Evolutionary conservation across 768 basidiomycete genomes (phyloP), one percentile per base, ranked within the genome.

Genomic region (Hemileccinum impolitum): DNA sequence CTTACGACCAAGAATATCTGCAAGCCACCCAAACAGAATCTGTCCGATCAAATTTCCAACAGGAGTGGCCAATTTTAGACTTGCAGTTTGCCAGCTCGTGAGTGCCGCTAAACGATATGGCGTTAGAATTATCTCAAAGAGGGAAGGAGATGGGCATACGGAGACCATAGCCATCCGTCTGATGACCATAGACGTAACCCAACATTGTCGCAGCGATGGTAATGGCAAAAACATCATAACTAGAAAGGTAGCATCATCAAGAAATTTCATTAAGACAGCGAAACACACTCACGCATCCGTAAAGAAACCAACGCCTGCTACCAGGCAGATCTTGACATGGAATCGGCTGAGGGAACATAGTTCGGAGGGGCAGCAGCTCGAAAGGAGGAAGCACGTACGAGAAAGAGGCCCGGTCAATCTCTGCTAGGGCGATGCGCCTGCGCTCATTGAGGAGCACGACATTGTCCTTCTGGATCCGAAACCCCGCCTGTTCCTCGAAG

Each of bases 161-260:
- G 31, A 47, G 38, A 28, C 15, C n/a, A 43, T 28, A 43, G 21
- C n/a, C 5, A 37, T 39, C 37, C 15, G 19, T 13, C 42, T 3
- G 5, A 32, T 63, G 47, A 47, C 78, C 79, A 49, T 92, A 93
- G 39, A 93, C 82, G 58, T 85, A 84, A 9, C 87, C 87, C 46
- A 94, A 65, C 88, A 93, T 92, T 0, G 74, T 76, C 0, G 84
- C 81, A 0, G 82, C 89, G 45, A 93, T 87, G 66, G 82, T 88
- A 68, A 94, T 93, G 19, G 89, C 85, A 61, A 94, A 94, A 51
- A 93, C 83, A 56, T 90, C 89, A 57, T 88, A 88, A 12, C 61
- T 62, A 45, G 39, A 21, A 26, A 18, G 15, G 32, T 11, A 32
- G 12, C 13, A 4, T 13, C 15, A 15, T 32, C 10, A 15, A 13